phyloP scores from a whole-genome alignment of 495 filamentous ascomycete genomes.

The Bombardia bombarda region DNA sequence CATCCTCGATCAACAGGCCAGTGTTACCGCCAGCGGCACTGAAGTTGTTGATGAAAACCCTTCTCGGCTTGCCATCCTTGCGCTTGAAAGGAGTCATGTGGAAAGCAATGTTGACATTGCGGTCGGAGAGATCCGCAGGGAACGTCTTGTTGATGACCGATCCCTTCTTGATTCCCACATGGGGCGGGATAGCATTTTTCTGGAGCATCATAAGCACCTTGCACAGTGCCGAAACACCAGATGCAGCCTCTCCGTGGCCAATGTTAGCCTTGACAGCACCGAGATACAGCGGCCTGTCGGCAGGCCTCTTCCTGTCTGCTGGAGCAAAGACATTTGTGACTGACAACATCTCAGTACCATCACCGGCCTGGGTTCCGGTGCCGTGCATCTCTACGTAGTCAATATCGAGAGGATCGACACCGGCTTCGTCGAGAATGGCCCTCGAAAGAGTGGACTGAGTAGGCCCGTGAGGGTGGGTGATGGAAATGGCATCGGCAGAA shows the following conservation, averaged over 20 bases:
- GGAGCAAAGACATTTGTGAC: constrained; percentile 79
- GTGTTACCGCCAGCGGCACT: constrained; percentile 64
- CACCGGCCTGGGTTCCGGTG: constrained; percentile 80
- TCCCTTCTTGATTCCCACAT: constrained; percentile 76
- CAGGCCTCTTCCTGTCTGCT: constrained; percentile 50
- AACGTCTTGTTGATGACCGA: constrained; percentile 68
- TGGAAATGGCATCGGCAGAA: constrained; percentile 68
- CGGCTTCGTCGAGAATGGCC: constrained; percentile 58
- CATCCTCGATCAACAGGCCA: constrained; percentile 54
- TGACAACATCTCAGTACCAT: constrained; percentile 70
- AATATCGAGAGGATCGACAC: constrained; percentile 63
- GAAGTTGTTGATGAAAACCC: constrained; percentile 64
- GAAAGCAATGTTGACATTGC: constrained; percentile 62
- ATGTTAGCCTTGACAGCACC: constrained; percentile 86
- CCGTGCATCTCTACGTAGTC: constrained; percentile 87
- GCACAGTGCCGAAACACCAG: constrained; percentile 72
- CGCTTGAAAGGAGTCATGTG: constrained; percentile 55
- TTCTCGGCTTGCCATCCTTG: constrained; percentile 51
- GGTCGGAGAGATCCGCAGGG: constrained; percentile 63
- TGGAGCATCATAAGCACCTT: constrained; percentile 86
- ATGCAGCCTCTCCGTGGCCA: constrained; percentile 84
- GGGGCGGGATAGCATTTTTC: constrained; percentile 75
- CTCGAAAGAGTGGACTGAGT: constrained; percentile 66
- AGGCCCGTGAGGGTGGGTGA: constrained; percentile 70
- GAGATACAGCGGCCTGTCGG: constrained; percentile 65